phyloP scores from a whole-genome alignment of 169 alveolate genomes.

The Cystoisospora suis region DNA sequence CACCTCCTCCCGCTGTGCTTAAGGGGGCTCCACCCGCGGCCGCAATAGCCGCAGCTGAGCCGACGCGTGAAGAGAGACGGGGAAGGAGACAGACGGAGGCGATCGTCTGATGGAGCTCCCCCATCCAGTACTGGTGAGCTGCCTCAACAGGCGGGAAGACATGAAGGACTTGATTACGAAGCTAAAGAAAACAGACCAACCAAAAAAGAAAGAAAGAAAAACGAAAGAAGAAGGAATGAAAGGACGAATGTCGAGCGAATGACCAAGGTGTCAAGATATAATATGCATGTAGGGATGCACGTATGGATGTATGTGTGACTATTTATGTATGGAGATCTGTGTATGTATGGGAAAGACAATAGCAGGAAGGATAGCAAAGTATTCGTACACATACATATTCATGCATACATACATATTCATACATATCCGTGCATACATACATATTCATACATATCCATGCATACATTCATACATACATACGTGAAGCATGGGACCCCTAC shows the following conservation, averaged over 20 bases:
- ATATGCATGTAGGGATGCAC: background rate
- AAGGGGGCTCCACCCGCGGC: background rate
- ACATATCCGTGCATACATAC: background rate
- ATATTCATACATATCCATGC: background rate
- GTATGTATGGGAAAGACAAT: background rate
- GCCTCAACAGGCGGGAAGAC: slow-evolving; percentile 66
- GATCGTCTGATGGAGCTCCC: slow-evolving; percentile 51
- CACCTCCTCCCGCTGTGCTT: slow-evolving; percentile 9
- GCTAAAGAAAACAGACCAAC: slow-evolving; percentile 1
- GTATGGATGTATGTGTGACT: background rate
- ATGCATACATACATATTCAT: background rate
- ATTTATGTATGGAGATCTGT: background rate
- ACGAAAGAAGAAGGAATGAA: background rate
- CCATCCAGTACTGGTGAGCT: slow-evolving; percentile 73
- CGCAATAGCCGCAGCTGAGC: background rate
- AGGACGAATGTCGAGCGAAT: background rate
- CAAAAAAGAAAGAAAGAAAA: background rate
- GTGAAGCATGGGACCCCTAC: background rate
- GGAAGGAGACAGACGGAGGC: slow-evolving; percentile 64
- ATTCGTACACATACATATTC: background rate
- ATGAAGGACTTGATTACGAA: slow-evolving; percentile 58
- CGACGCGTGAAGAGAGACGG: slow-evolving; percentile 30
- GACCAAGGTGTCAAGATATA: background rate
- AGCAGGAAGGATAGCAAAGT: background rate
- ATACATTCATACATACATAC: background rate